phyloP scores from a whole-genome alignment of 768 basidiomycete species.

The Glaciozyma antarctica region DNA sequence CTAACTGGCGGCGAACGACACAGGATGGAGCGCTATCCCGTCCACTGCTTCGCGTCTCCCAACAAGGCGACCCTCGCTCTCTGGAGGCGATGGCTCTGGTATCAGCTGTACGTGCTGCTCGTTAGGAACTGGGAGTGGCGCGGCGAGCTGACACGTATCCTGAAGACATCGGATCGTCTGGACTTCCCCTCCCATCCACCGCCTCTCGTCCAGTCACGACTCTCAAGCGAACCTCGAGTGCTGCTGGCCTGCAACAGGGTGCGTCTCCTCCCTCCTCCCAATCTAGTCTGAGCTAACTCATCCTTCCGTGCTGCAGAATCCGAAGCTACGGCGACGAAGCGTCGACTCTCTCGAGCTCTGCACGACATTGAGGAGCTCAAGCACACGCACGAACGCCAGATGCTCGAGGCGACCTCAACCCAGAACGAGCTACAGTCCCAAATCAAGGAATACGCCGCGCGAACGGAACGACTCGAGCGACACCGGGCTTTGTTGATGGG shows the following conservation, averaged over 20 bases:
- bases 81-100: background rate
- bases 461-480: slow-evolving; percentile 26
- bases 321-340: slow-evolving; percentile 22
- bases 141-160: too few species aligned
- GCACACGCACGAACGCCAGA: slow-evolving; percentile 15
- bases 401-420: slow-evolving; percentile 6
- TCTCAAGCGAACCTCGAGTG: slow-evolving; percentile 15
- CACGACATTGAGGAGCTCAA: slow-evolving; percentile 20
- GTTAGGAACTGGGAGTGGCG: too few species aligned
- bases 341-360: slow-evolving; percentile 19
- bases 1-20: background rate
- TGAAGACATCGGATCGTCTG: background rate
- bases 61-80: slow-evolving; percentile 13
- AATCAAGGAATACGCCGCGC: slow-evolving; percentile 6
- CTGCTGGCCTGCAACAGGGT: slow-evolving; percentile 23
- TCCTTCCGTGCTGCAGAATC: background rate
- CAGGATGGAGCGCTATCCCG: background rate
- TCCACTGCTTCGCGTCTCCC: slow-evolving; percentile 12
- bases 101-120: background rate
- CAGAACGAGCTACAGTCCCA: slow-evolving; percentile 11
- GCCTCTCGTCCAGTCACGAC: background rate
- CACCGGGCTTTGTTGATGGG: slow-evolving; percentile 22
- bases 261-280: background rate
- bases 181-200: background rate
- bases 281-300: background rate